A percentile compares a stretch with the other conserved stretches of the same genome.
These are phyloP conservation scores for Lablab purpureus DNA, from an alignment of 306 rosid species.

Conservation along the genomic window DNA sequence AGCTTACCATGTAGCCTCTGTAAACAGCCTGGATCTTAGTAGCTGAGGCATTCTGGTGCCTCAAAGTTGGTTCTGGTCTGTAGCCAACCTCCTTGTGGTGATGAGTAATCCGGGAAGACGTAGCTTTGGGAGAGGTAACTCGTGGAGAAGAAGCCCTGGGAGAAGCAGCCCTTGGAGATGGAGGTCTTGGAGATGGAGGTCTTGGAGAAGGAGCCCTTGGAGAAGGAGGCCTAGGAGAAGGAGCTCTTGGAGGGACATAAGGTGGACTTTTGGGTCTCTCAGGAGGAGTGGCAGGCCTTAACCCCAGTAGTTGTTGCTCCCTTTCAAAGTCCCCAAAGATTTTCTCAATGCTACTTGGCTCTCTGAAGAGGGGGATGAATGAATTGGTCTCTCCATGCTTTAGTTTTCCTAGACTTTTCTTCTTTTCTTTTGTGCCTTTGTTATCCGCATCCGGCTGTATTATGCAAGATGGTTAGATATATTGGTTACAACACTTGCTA, in stretches of 20 bases:
- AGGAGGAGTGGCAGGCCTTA: slow-evolving; percentile 73
- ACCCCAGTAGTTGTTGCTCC: slow-evolving; percentile 73
- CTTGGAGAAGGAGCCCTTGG: slow-evolving; percentile 69
- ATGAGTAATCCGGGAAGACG: slow-evolving; percentile 60
- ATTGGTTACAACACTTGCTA: slow-evolving; percentile 24
- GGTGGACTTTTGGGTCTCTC: slow-evolving; percentile 77
- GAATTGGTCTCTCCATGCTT: slow-evolving; percentile 86
- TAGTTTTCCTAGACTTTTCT: slow-evolving; percentile 76
- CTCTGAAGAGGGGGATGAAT: slow-evolving; percentile 88
- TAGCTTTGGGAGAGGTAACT: slow-evolving; percentile 63
- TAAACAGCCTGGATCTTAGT: slow-evolving; percentile 88
- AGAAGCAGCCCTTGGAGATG: slow-evolving; percentile 60
- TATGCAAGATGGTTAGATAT: slow-evolving; percentile 32
- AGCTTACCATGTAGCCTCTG: slow-evolving; percentile 86
- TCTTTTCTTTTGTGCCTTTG: slow-evolving; percentile 77
- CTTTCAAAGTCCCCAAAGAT: slow-evolving; percentile 93
- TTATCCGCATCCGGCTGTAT: slow-evolving; percentile 74
- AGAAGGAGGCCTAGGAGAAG: slow-evolving; percentile 70
- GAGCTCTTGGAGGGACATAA: slow-evolving; percentile 63
- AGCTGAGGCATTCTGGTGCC: slow-evolving; percentile 85
- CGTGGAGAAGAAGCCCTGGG: slow-evolving; percentile 59
- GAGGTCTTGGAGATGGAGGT: too few species aligned
- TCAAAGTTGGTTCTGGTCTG: slow-evolving; percentile 85
- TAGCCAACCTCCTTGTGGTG: slow-evolving; percentile 63
- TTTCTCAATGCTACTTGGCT: slow-evolving; percentile 97